phyloP scores from a whole-genome alignment of 768 basidiomycete species.

The Lepiota brunneoincarnata region DNA sequence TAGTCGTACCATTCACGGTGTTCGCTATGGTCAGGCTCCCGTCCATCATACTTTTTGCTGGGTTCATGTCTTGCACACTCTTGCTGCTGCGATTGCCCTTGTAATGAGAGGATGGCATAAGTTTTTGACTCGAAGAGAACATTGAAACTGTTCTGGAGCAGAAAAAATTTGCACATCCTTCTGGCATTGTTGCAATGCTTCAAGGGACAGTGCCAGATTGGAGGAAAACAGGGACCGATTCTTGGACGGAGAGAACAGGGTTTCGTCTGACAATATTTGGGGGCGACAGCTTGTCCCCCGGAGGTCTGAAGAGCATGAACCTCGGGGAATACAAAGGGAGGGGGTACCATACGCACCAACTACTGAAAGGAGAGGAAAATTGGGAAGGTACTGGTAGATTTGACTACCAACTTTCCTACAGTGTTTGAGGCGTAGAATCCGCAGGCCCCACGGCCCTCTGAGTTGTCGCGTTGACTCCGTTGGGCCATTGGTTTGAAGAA shows the following conservation, averaged over 20 bases:
- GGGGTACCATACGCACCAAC: slow-evolving; percentile 48
- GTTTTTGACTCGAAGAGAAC: slow-evolving; percentile 36
- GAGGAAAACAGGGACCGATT: slow-evolving; percentile 7
- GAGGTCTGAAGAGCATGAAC: slow-evolving; percentile 9
- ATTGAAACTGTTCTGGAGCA: slow-evolving; percentile 3
- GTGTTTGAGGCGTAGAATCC: slow-evolving; percentile 54
- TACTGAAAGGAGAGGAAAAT: slow-evolving; percentile 58
- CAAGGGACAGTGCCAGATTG: slow-evolving; percentile 1
- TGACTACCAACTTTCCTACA: slow-evolving; percentile 48
- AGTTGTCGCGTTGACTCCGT: slow-evolving; percentile 6
- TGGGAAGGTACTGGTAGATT: slow-evolving; percentile 36
- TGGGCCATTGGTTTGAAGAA: slow-evolving; percentile 36
- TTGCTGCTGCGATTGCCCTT: not conserved
- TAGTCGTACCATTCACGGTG: not conserved
- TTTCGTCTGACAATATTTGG: not conserved
- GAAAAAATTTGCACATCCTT: not conserved
- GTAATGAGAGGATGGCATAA: slow-evolving; percentile 30
- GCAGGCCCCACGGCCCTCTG: slow-evolving; percentile 56
- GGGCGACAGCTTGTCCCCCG: slow-evolving; percentile 12
- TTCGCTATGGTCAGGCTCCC: not conserved
- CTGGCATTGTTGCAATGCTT: not conserved
- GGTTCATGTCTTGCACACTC: not conserved
- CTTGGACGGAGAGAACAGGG: not conserved
- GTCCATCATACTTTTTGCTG: not conserved
- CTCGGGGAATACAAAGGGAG: not conserved